A percentile compares a stretch with the other conserved stretches of the same genome.
Conservation (phyloP, 768 basidiomycete genomes). For the Panellus pusillus region DNA sequence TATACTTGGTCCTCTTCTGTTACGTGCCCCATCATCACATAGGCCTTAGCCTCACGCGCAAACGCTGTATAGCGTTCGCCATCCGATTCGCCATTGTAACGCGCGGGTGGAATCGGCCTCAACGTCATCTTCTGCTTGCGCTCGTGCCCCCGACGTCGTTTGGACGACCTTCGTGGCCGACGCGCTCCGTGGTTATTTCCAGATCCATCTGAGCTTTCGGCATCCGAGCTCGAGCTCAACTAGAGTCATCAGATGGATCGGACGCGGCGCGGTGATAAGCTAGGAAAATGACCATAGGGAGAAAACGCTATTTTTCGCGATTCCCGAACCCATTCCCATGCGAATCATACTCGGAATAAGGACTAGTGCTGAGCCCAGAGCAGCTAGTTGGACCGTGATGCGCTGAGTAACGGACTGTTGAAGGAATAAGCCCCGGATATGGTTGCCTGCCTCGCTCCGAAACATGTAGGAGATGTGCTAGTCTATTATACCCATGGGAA, state of each 20-base stretch:
- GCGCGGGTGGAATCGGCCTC: conserved; percentile 25
- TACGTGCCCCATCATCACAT: conserved; percentile 23
- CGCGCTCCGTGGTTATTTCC: background rate
- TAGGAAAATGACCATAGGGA: no score
- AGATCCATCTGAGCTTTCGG: background rate
- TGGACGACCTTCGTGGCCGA: background rate
- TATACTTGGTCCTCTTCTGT: conserved; percentile 16
- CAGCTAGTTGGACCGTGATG: no score
- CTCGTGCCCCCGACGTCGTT: background rate
- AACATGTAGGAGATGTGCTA: no score
- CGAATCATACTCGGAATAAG: no score
- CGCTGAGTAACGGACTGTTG: no score
- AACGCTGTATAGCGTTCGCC: conserved; percentile 24
- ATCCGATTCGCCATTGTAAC: conserved; percentile 28
- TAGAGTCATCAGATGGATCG: background rate
- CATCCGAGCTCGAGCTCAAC: background rate
- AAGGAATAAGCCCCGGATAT: no score
- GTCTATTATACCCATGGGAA: no score
- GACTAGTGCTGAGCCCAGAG: no score
- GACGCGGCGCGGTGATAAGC: no score
- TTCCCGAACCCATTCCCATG: no score
- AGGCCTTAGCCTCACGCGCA: conserved; percentile 25
- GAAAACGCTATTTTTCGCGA: no score
- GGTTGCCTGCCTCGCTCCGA: no score
- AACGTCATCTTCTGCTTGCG: conserved; percentile 12